These are phyloP conservation scores for Bacterosira constricta DNA, from an alignment of 108 stramenopile genomes.

Conservation along the genomic window DNA sequence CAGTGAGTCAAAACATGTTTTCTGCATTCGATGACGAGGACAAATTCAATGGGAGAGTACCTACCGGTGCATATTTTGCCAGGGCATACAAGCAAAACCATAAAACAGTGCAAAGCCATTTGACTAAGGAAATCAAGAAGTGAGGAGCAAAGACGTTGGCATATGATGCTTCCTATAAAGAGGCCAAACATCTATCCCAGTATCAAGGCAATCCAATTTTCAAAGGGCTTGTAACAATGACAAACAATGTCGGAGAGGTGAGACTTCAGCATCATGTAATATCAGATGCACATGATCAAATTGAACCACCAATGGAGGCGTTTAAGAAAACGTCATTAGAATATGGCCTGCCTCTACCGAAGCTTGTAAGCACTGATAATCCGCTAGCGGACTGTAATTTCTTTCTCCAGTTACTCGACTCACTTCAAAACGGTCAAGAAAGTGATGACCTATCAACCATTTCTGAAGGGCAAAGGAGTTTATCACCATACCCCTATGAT, in stretches of 20 bases:
- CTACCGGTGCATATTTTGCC: constrained; percentile 2
- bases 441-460: background rate
- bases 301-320: constrained; percentile 13
- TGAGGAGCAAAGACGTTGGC: background rate
- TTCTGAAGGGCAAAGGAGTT: background rate
- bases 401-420: constrained; percentile 7
- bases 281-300: constrained; percentile 39
- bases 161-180: constrained; percentile 16
- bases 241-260: constrained; percentile 29
- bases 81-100: constrained; percentile 1
- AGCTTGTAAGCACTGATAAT: constrained; percentile 21
- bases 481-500: background rate
- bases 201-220: too few relatives aligned
- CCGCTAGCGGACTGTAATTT: constrained; percentile 15
- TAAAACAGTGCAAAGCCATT: background rate
- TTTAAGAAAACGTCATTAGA: constrained; percentile 1
- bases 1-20: background rate
- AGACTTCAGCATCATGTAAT: constrained; percentile 27
- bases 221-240: constrained; percentile 20
- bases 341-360: constrained; percentile 4
- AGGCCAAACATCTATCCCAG: background rate
- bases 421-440: constrained; percentile 17
- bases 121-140: constrained; percentile 18
- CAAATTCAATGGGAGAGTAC: background rate
- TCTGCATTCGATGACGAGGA: constrained; percentile 4